Conservation (phyloP, 257 asterid genomes). For the Apocynum venetum region DNA sequence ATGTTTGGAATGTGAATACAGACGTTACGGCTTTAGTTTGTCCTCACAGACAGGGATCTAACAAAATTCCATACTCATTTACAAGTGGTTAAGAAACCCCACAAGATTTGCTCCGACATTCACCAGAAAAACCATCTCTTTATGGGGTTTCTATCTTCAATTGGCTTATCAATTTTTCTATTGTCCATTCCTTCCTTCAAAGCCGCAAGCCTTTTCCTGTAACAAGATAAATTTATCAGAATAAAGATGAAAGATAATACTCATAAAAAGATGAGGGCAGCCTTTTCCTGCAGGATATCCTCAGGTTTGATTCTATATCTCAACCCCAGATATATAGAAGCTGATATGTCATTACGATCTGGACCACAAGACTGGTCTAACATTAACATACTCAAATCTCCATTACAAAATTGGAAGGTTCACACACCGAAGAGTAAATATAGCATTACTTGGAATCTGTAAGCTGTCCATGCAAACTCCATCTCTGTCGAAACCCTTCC, state of each 20-base stretch:
- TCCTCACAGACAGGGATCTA: neutral
- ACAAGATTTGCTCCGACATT: neutral
- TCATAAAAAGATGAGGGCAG: neutral
- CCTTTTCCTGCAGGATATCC: neutral
- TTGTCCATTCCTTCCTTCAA: conserved; percentile 75
- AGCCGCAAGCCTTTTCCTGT: conserved; percentile 67
- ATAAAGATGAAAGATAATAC: neutral
- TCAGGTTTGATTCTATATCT: neutral
- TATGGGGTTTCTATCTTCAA: conserved; percentile 30
- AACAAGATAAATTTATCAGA: neutral
- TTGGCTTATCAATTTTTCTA: conserved; percentile 45
- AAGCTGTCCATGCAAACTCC: conserved; percentile 90
- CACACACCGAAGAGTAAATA: conserved; percentile 3
- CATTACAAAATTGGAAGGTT: neutral
- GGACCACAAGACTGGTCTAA: neutral
- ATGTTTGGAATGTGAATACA: neutral
- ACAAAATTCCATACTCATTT: neutral
- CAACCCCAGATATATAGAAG: neutral
- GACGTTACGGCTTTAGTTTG: neutral
- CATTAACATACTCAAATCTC: neutral
- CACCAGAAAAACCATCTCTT: conserved; percentile 79
- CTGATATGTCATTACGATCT: neutral
- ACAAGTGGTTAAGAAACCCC: neutral
- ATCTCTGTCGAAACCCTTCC: conserved; percentile 89
- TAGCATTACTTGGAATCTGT: conserved; percentile 68